phyloP scores from a whole-genome alignment of 2,329 filamentous ascomycete species.

The Penicillium janthinellum region DNA sequence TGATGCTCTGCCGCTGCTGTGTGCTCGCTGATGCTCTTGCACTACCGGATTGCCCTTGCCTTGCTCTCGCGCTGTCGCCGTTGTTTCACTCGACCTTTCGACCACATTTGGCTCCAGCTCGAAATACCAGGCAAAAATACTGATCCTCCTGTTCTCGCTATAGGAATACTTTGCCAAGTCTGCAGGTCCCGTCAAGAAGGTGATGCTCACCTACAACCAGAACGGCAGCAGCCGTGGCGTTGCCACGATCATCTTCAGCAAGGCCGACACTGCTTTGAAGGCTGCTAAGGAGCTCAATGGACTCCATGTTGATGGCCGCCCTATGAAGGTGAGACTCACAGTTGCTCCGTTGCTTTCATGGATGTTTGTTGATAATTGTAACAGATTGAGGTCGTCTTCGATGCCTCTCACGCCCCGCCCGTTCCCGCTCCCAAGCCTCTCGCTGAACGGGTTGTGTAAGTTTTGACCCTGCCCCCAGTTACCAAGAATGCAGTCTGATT shows the following conservation, averaged over 20 bases:
- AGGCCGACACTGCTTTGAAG: slow-evolving; percentile 78
- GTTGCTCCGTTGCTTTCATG: background rate
- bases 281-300: slow-evolving; percentile 84
- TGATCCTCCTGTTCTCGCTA: slow-evolving; percentile 52
- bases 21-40: slow-evolving; percentile 61
- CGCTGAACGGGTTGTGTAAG: slow-evolving; percentile 78
- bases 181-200: slow-evolving; percentile 86
- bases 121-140: slow-evolving; percentile 41
- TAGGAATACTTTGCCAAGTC: slow-evolving; percentile 96
- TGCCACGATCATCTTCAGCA: slow-evolving; percentile 83
- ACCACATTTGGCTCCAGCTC: slow-evolving; percentile 23
- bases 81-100: slow-evolving; percentile 28
- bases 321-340: slow-evolving; percentile 72
- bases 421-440: slow-evolving; percentile 72
- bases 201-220: slow-evolving; percentile 89
- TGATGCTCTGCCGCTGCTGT: slow-evolving; percentile 50
- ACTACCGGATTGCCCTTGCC: slow-evolving; percentile 28
- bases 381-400: slow-evolving; percentile 88
- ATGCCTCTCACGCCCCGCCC: slow-evolving; percentile 70
- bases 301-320: slow-evolving; percentile 82
- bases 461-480: slow-evolving; percentile 22
- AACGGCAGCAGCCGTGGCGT: slow-evolving; percentile 89
- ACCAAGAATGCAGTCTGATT: background rate
- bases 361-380: slow-evolving; percentile 6
- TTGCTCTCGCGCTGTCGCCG: slow-evolving; percentile 29